Evolutionary conservation across 257 asterid genomes (phyloP), one percentile per base, ranked within the genome.

Genomic region (Solanum appendiculatum): DNA sequence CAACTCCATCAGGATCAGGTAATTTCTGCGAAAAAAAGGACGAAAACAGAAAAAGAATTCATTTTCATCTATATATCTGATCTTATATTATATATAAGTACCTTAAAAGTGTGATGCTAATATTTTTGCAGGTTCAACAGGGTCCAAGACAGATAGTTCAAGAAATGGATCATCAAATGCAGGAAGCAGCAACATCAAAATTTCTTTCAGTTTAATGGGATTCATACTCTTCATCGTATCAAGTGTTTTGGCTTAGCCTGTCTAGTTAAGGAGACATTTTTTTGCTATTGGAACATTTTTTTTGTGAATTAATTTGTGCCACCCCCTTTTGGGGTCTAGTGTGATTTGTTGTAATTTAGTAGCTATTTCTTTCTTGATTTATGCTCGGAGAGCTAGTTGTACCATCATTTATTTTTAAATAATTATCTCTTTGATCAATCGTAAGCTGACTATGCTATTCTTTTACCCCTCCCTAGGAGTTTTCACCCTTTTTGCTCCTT

Each of bases 111-210:
- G 18, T 16, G 13, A 42, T 2, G 9, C 88, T 75, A 80, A 88
- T 83, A 51, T 20, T 34, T 15, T 20, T 89, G 73, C 89, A 69
- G 90, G 31, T 8, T 31, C 85, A 82, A 85, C 88, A 87, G 94
- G 94, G 60, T 89, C 95, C 2, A 94, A 91, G 85, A 86, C 86
- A 25, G 88, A 83, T 80, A 92, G 92, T 4, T 63, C 94, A 9
- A 86, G 72, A 48, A 86, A 85, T 31, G 92, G 90, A 85, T 20
- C 77, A 42, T 29, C 66, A 46, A 80, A 80, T 25, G 90, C 83
- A 34, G 91, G 89, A 86, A 85, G 86, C 90, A 81, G 86, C 89
- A 84, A 81, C 87, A 42, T 63, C 21, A 81, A 44, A 87, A 66
- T 88, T 44, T 78, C 91, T n/a, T 89, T 73, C 34, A 56, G 66